Evolutionary conservation across 2,329 filamentous ascomycete species (phyloP).

Genomic region (Talaromyces funiculosus): DNA sequence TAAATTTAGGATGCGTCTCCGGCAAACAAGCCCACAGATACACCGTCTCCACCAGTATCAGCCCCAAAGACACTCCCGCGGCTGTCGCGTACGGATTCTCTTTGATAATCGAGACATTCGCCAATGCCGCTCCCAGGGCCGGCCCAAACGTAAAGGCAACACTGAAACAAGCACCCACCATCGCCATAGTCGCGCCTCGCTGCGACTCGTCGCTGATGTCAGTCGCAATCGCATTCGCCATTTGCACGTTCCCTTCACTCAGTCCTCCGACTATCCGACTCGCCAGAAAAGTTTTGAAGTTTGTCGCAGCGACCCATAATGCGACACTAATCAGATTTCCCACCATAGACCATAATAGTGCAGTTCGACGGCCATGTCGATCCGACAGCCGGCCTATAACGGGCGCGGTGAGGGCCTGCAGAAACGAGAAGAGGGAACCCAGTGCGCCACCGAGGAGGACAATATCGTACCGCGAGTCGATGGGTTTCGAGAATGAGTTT

Average conservation of each 20-base stretch:
- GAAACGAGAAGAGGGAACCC: constrained; percentile 85
- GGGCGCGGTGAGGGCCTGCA: constrained; percentile 88
- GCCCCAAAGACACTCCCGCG: constrained; percentile 74
- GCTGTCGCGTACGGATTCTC: constrained; percentile 93
- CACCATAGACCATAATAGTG: constrained; percentile 82
- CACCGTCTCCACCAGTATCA: constrained; percentile 80
- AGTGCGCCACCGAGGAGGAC: constrained; percentile 89
- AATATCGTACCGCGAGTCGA: constrained; percentile 95
- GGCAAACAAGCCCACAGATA: constrained; percentile 82
- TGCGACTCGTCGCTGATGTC: constrained; percentile 85
- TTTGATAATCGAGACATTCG: constrained; percentile 68
- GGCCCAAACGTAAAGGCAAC: constrained; percentile 96
- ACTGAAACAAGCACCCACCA: constrained; percentile 94
- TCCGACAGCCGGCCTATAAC: constrained; percentile 87
- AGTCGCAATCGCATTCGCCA: constrained; percentile 92
- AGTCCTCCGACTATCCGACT: constrained; percentile 86
- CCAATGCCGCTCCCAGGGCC: constrained; percentile 80
- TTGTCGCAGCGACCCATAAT: constrained; percentile 86
- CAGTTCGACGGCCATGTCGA: constrained; percentile 76
- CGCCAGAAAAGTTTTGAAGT: constrained; percentile 94
- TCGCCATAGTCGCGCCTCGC: constrained; percentile 86
- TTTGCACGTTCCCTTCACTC: constrained; percentile 93
- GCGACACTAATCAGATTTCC: constrained; percentile 92
- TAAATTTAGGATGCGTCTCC: constrained; percentile 66
- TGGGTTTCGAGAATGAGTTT: constrained; percentile 81